These are phyloP conservation scores for Diplodia sapinea DNA, from an alignment of 2,329 filamentous ascomycete species.

Conservation along the genomic window DNA sequence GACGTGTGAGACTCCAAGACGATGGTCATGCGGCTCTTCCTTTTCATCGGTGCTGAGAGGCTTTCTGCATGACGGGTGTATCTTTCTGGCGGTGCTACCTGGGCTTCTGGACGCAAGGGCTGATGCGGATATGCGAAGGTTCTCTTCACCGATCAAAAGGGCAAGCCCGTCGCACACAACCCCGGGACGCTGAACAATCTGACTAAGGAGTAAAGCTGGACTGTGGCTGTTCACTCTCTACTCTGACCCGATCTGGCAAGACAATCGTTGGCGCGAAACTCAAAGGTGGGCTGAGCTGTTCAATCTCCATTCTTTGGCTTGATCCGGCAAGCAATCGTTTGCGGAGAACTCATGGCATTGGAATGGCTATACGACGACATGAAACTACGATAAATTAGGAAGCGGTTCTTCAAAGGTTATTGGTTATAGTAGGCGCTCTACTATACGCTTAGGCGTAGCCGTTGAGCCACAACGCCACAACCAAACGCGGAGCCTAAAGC, in stretches of 20 bases:
- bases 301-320: background rate
- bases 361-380: background rate
- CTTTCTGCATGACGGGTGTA: background rate
- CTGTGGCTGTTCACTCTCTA: background rate
- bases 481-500: background rate
- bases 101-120: background rate
- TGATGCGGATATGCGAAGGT: constrained; percentile 38
- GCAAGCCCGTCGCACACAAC: constrained; percentile 50
- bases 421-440: too few species aligned
- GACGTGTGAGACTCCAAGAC: background rate
- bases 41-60: background rate
- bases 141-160: constrained; percentile 49
- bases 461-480: constrained; percentile 16
- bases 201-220: background rate
- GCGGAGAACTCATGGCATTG: too few species aligned
- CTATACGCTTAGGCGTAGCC: background rate
- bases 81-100: background rate
- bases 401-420: background rate
- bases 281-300: too few species aligned
- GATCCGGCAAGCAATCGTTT: too few species aligned
- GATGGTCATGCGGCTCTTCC: background rate
- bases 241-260: background rate
- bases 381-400: background rate
- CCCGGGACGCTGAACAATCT: constrained; percentile 42
- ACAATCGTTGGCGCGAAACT: background rate